Percentiles rank a stretch among this genome's conserved stretches.
phyloP scores from a whole-genome alignment of 2,329 filamentous ascomycete genomes.

The Huntiella abstrusa region DNA sequence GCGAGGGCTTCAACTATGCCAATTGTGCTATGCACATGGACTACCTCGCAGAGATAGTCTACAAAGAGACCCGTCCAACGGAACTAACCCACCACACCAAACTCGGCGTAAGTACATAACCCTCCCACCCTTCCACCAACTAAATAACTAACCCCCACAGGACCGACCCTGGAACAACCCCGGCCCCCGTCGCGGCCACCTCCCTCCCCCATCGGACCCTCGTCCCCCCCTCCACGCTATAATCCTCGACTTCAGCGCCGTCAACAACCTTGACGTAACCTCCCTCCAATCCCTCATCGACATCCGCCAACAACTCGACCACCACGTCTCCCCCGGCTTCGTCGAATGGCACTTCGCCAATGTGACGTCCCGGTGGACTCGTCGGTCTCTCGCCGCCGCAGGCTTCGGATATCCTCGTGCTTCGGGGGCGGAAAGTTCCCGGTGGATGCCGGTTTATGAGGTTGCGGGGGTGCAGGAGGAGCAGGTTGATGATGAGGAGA shows the following conservation, averaged over 20 bases:
- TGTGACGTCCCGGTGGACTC: slow-evolving; percentile 36
- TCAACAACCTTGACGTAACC: slow-evolving; percentile 39
- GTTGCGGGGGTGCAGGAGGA: slow-evolving; percentile 16
- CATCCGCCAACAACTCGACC: slow-evolving; percentile 33
- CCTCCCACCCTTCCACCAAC: neutral
- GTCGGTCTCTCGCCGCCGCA: slow-evolving; percentile 33
- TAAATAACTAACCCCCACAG: slow-evolving; percentile 11
- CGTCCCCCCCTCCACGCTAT: slow-evolving; percentile 33
- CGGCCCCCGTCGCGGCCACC: slow-evolving; percentile 21
- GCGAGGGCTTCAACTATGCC: slow-evolving; percentile 36
- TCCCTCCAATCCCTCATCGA: slow-evolving; percentile 38
- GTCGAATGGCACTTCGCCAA: slow-evolving; percentile 37
- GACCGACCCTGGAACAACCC: slow-evolving; percentile 39
- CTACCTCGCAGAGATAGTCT: slow-evolving; percentile 27
- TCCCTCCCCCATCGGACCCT: slow-evolving; percentile 17
- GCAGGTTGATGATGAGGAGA: slow-evolving; percentile 7
- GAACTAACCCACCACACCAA: slow-evolving; percentile 25
- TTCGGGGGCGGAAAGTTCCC: slow-evolving; percentile 15
- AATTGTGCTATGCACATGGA: slow-evolving; percentile 34
- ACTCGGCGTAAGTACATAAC: slow-evolving; percentile 22
- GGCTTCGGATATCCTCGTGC: slow-evolving; percentile 32
- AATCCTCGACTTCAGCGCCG: slow-evolving; percentile 37
- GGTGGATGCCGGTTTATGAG: slow-evolving; percentile 20
- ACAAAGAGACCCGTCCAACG: slow-evolving; percentile 26
- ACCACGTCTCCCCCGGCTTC: slow-evolving; percentile 27